Evolutionary conservation across 495 filamentous ascomycete species (phyloP), one percentile per base, ranked within the genome.

Genomic region (Articulospora tetracladia): DNA sequence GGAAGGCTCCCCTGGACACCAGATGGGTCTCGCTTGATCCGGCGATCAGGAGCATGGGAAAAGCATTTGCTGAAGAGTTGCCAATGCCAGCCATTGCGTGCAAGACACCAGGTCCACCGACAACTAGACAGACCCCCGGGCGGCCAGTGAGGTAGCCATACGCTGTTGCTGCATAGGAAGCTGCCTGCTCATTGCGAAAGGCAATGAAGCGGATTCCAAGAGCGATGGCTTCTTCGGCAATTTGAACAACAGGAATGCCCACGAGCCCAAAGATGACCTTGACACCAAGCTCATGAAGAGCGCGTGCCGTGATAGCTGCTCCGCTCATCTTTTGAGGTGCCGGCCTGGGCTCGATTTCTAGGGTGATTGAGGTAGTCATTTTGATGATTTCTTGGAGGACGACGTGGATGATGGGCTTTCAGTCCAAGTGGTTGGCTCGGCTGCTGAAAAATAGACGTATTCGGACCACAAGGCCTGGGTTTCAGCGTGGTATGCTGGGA

Each of bases 51-150:
- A 87, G 70, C 7, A 85, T 67, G 4, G 85, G 85, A 60, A 81
- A 86, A 23, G 76, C 76, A 66, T 87, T 86, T 26, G 74, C 77
- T 7, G 74, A 74, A 0, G 81, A 70, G 60, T 85, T 85, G 2
- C 81, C 81, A 50, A 85, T 82, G 28, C 84, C 84, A 36, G 85
- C 80, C 66, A 87, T 72, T 24, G 79, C 82, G 71, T 88, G 85
- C n/a, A 86, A 67, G 12, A 87, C 82, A n/a, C 83, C 85, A 1
- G 85, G 85, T 23, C 85, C 85, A 30, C 85, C 85, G 11, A 88
- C 85, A 7, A 85, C 83, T 20, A 87, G 73, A 68, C 81, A 86
- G 11, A 87, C 79, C 0, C 83, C 85, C 2, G 83, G 83, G 34
- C 67, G 76, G 12, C 83, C 85, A 3, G 82, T 85, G 64, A 88